Conservation (phyloP, 352 stramenopile genomes). For the Pythium apleroticum region DNA sequence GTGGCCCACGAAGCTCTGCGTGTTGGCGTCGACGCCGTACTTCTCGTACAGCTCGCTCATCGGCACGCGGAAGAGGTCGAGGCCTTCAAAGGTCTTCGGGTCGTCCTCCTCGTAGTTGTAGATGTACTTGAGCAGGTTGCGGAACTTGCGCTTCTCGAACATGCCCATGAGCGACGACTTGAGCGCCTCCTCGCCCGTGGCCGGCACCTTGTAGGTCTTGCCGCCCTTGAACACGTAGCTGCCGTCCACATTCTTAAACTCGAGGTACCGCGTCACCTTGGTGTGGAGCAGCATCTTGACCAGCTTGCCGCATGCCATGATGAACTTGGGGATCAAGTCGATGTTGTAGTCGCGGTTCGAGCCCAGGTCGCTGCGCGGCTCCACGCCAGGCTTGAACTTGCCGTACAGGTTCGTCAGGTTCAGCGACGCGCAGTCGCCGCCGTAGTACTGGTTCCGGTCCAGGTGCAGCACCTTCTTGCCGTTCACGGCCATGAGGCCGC, state of each 20-base stretch:
- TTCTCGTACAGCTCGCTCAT: constrained; percentile 98
- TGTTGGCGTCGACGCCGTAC: constrained; percentile 97
- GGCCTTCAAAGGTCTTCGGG: constrained; percentile 87
- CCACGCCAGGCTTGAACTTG: constrained; percentile 87
- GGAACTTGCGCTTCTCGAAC: constrained; percentile 99
- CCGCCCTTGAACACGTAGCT: constrained; percentile 98
- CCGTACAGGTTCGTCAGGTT: constrained; percentile 98
- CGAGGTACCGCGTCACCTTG: constrained; percentile 98
- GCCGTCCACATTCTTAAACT: constrained; percentile 99
- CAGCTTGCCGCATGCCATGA: constrained; percentile 99
- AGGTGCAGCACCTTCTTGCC: constrained; percentile 97
- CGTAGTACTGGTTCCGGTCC: constrained; percentile 98
- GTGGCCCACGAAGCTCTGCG: constrained; percentile 99
- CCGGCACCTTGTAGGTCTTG: constrained; percentile 97
- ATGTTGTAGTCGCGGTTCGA: constrained; percentile 99
- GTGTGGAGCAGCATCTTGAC: constrained; percentile 98
- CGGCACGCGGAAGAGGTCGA: constrained; percentile 95
- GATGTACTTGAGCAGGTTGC: constrained; percentile 98
- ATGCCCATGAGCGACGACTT: constrained; percentile 97
- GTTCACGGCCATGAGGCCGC: constrained; percentile 93
- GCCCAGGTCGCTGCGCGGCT: constrained; percentile 81
- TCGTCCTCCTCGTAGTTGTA: constrained; percentile 96
- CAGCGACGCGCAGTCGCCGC: constrained; percentile 96
- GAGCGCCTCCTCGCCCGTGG: constrained; percentile 96
- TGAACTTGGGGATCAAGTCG: constrained; percentile 99